Evolutionary conservation across 176 grass and related monocot species (phyloP).

Genomic region (Lolium multiflorum): DNA sequence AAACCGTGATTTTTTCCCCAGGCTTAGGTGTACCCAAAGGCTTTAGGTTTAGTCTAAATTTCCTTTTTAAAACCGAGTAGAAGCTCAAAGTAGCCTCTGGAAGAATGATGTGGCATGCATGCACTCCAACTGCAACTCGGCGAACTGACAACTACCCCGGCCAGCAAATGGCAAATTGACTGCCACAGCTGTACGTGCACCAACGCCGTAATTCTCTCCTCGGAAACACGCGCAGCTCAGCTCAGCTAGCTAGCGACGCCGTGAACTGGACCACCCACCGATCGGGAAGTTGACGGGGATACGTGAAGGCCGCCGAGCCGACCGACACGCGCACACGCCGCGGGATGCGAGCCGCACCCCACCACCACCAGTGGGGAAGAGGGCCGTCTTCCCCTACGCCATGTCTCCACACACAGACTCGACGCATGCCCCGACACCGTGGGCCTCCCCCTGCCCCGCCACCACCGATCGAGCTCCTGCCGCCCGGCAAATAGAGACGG

Average conservation of each 20-base stretch:
- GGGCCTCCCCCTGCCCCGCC: conserved; percentile 38
- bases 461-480: not conserved
- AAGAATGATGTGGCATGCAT: no score
- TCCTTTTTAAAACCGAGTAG: no score
- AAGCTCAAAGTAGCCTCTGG: no score
- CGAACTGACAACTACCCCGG: not conserved
- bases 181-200: not conserved
- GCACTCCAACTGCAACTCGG: not conserved
- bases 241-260: not conserved
- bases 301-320: conserved; percentile 40
- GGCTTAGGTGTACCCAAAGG: no score
- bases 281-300: not conserved
- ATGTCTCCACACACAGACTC: conserved; percentile 30
- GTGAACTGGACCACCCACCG: conserved; percentile 25
- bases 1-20: no score
- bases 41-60: no score
- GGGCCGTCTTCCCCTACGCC: conserved; percentile 22
- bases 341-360: conserved; percentile 45
- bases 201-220: conserved; percentile 31
- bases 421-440: conserved; percentile 34
- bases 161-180: not conserved
- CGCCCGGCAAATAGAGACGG: no score
- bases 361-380: not conserved
- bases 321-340: conserved; percentile 42
- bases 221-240: conserved; percentile 24